These are phyloP conservation scores for Acanthamoeba castellanii DNA, from an alignment of 208 protist species.

Conservation along the genomic window DNA sequence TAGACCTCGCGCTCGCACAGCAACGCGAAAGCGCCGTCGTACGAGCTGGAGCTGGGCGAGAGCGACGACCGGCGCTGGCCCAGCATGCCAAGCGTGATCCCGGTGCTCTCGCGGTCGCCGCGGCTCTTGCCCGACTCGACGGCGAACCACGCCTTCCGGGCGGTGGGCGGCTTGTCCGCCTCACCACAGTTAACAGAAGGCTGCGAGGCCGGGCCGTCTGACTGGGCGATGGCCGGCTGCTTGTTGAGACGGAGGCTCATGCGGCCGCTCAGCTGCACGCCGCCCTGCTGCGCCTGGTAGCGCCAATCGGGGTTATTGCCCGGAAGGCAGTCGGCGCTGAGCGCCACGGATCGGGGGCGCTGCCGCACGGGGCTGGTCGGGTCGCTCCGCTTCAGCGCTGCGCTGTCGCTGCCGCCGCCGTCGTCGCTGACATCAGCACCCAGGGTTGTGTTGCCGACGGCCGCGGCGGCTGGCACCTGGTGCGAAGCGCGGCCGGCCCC, in stretches of 20 bases:
- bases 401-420: not conserved
- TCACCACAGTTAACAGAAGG: not conserved
- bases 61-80: constrained; percentile 32
- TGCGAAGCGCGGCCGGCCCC: not conserved
- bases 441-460: not conserved
- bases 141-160: not conserved
- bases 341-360: constrained; percentile 19
- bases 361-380: not conserved
- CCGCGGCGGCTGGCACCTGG: not conserved
- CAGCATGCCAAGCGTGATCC: not conserved
- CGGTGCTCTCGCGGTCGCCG: not conserved
- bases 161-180: not conserved
- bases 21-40: constrained; percentile 20
- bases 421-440: no score
- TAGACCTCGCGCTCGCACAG: constrained; percentile 40
- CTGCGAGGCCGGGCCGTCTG: not conserved
- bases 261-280: not conserved
- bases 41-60: not conserved
- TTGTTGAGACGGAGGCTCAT: not conserved
- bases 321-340: not conserved
- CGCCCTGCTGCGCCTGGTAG: not conserved
- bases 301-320: not conserved
- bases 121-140: not conserved
- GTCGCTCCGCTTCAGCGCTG: not conserved
- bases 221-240: not conserved